These are phyloP conservation scores for Cucumis sativus DNA, from an alignment of 306 rosid species.

Conservation along the genomic window Cucumber_9930_V3 NC_026658.2:7033501-7034000, in stretches of 20 bases:
- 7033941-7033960: not conserved
- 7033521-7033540: slow-evolving; percentile 20
- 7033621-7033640: not conserved
- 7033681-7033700: not conserved
- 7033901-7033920: not conserved
- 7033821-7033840: not conserved
- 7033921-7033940: not conserved
- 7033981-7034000: not conserved
- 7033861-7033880: not conserved
- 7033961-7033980: not conserved
- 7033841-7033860: not conserved
- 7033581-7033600: slow-evolving; percentile 19
- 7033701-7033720: not conserved
- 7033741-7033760: not conserved
- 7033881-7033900: not conserved
- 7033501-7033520: slow-evolving; percentile 42
- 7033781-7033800: not conserved
- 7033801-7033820: not conserved
- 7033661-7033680: not conserved
- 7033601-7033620: not conserved
- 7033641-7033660: not conserved
- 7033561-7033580: slow-evolving; percentile 11
- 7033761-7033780: not conserved
- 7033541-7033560: slow-evolving; percentile 28
- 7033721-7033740: not conserved